Evolutionary conservation across 2,329 filamentous ascomycete genomes (phyloP).

Genomic region (Madurella mycetomatis): DNA sequence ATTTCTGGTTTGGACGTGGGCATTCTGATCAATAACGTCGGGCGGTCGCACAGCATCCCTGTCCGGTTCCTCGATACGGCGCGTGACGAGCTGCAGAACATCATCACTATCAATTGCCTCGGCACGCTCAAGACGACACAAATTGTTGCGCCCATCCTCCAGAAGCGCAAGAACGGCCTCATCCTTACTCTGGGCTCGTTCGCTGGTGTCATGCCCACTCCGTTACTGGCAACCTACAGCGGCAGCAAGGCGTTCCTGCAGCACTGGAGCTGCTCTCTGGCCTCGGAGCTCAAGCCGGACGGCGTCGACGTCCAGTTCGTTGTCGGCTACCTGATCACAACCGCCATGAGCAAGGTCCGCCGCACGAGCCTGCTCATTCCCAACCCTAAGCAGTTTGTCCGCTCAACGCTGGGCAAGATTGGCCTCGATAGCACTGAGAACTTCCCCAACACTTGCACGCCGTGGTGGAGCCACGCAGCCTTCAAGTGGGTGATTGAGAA

Average conservation of each 20-base stretch:
- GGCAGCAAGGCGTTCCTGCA: constrained; percentile 98
- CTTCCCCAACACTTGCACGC: constrained; percentile 79
- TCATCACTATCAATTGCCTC: constrained; percentile 92
- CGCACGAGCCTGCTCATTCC: constrained; percentile 74
- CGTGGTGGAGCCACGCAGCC: constrained; percentile 86
- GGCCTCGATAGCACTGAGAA: constrained; percentile 75
- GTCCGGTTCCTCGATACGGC: constrained; percentile 80
- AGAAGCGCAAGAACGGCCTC: constrained; percentile 76
- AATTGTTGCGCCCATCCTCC: constrained; percentile 78
- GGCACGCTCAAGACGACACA: constrained; percentile 87
- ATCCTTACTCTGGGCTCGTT: constrained; percentile 98
- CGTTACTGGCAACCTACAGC: constrained; percentile 90
- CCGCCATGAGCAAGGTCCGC: constrained; percentile 95
- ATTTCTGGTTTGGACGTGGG: constrained; percentile 73
- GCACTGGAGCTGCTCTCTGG: constrained; percentile 86
- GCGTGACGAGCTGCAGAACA: constrained; percentile 75
- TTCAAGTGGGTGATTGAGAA: constrained; percentile 78
- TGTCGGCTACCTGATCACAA: constrained; percentile 88
- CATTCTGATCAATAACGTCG: constrained; percentile 95
- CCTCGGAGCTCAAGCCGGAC: constrained; percentile 72
- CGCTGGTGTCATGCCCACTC: constrained; percentile 85
- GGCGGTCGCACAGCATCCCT: constrained; percentile 88
- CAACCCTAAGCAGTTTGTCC: constrained; percentile 77
- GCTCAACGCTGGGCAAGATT: constrained; percentile 71
- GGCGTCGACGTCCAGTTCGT: constrained; percentile 89